Percentiles rank a stretch among this genome's conserved stretches.
phyloP scores from a whole-genome alignment of 805 yeast species.

The Candida cerambycidarum region DNA sequence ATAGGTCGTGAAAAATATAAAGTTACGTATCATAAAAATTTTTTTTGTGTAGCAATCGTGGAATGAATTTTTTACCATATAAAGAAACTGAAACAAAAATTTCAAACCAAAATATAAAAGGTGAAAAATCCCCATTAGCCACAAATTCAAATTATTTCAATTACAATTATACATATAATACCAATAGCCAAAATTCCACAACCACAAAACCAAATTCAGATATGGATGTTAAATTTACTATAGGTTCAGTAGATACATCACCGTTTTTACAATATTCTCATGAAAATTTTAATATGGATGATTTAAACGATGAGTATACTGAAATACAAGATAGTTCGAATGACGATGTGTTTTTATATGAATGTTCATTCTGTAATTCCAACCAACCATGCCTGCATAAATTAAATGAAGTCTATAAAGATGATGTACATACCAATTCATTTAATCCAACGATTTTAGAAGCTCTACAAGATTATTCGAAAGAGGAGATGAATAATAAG shows the following conservation, averaged over 20 bases:
- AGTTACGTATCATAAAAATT: not conserved
- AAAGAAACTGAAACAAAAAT: not conserved
- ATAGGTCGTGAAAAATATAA: not conserved
- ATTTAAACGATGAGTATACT: slow-evolving; percentile 2
- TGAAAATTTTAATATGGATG: slow-evolving; percentile 10
- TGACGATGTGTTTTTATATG: slow-evolving; percentile 12
- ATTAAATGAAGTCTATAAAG: not conserved
- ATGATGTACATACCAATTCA: not conserved
- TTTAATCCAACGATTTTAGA: slow-evolving; percentile 6
- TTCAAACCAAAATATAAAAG: not conserved
- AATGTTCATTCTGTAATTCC: slow-evolving; percentile 18
- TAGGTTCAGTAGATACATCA: not conserved
- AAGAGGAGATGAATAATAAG: slow-evolving; percentile 15
- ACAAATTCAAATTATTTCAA: not conserved
- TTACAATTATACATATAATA: too few species aligned
- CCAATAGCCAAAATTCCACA: not conserved
- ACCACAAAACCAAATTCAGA: not conserved
- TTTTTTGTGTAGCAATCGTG: not conserved
- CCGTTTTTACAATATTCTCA: slow-evolving; percentile 9
- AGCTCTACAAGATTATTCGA: slow-evolving; percentile 11
- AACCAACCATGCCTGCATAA: slow-evolving; percentile 8
- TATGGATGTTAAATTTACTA: slow-evolving; percentile 3
- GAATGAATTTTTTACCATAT: not conserved
- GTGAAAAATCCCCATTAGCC: not conserved
- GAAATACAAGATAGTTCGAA: slow-evolving; percentile 2